Base-by-base conservation (phyloP, 257 asterid genomes). In the Primulina eburnea region DNA sequence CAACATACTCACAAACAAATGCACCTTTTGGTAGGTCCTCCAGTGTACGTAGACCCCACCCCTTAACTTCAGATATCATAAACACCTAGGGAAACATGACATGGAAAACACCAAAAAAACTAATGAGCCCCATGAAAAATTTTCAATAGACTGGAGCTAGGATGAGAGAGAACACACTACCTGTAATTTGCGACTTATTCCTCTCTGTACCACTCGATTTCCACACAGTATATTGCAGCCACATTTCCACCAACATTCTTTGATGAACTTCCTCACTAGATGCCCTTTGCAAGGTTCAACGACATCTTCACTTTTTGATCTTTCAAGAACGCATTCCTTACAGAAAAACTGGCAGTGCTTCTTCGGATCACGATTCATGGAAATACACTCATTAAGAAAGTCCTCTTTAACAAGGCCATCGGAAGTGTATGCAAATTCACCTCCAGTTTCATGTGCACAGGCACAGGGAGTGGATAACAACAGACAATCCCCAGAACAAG, bases 1-100 rank as follows among this genome's bases (percentile, higher is more conserved):
- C 92, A 9, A 81, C 85, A 33, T 90, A 93, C 76, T 93, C 99
- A 67, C 99, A 93, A 50, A 93, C 95, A 81, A 93, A 93, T 1
- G 97, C 92, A 61, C 99, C 91, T 78, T 77, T 79, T 35, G 91
- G 88, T 47, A 89, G 35, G 59, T 77, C 86, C 78, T 87, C 91
- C 21, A 89, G 87, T 20, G 87, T 74, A 68, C 89, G 81, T 30
- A 87, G 72, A 18, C 96, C 96, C 96, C 93, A 89, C 26, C 93
- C 96, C 79, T 87, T 89, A 50, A 76, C 80, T 2, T 72, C 87
- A 2, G 77, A 68, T 12, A 90, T 79, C 87, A 78, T 74, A 76
- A 85, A 89, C 64, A 89, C 87, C 96, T 89, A 14, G 18, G 55
- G 72, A 69, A 69, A 61, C 72, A 71, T 66, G 64, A 71, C 21